Evolutionary conservation across 495 filamentous ascomycete species (phyloP).

Genomic region (Hyaloscypha bicolor): DNA sequence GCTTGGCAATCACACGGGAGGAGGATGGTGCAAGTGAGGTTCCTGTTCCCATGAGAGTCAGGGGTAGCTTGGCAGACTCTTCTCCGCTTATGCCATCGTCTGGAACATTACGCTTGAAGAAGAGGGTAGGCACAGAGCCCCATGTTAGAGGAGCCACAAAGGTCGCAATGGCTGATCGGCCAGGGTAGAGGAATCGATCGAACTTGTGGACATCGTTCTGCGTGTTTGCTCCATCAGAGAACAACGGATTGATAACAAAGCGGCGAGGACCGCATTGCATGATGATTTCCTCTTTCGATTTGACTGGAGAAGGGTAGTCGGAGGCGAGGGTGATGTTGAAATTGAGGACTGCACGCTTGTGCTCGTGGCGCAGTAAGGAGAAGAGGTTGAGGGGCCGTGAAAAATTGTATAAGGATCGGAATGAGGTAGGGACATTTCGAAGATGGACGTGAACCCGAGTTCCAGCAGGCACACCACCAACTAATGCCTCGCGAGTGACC

Average conservation of each 20-base stretch:
- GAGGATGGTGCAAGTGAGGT: conserved; percentile 80
- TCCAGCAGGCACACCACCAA: conserved; percentile 82
- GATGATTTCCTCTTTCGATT: conserved; percentile 87
- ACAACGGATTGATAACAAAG: conserved; percentile 85
- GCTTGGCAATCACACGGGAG: conserved; percentile 84
- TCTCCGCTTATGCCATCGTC: conserved; percentile 37
- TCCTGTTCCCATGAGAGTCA: conserved; percentile 80
- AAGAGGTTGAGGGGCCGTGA: conserved; percentile 69
- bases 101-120: conserved; percentile 65
- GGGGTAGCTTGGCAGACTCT: conserved; percentile 38
- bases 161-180: conserved; percentile 85
- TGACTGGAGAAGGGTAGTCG: conserved; percentile 70
- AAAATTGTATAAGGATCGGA: conserved; percentile 56
- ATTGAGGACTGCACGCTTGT: conserved; percentile 87
- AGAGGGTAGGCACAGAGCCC: conserved; percentile 86
- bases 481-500: conserved; percentile 74
- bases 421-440: conserved; percentile 64
- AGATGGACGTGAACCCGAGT: conserved; percentile 80
- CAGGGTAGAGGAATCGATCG: conserved; percentile 89
- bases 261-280: conserved; percentile 86
- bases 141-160: conserved; percentile 91
- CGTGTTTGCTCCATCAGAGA: conserved; percentile 79
- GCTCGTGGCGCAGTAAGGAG: conserved; percentile 89
- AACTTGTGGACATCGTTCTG: conserved; percentile 97
- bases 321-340: conserved; percentile 80